These are phyloP conservation scores for Pythium folliculosum DNA, from an alignment of 352 stramenopile species.

Conservation along the genomic window DNA sequence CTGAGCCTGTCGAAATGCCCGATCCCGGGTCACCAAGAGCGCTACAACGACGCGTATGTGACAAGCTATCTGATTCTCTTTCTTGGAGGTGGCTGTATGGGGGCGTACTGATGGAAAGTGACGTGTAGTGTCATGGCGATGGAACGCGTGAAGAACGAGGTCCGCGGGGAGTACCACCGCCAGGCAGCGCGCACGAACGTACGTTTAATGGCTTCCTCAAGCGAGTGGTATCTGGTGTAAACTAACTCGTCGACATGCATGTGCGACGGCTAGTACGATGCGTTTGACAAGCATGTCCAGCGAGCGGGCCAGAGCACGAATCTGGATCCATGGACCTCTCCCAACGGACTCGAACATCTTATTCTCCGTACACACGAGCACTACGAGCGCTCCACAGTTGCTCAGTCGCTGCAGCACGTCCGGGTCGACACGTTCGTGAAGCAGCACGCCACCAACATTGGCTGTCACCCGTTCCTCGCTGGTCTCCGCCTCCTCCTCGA, in stretches of 20 bases:
- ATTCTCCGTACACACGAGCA: constrained; percentile 41
- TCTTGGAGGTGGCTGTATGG: not conserved
- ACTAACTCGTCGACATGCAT: not conserved
- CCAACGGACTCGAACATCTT: constrained; percentile 33
- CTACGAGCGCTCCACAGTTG: constrained; percentile 43
- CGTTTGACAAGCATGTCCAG: constrained; percentile 42
- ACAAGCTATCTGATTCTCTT: not conserved
- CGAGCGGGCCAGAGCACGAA: constrained; percentile 51
- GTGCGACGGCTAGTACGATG: constrained; percentile 40
- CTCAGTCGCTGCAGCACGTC: constrained; percentile 40
- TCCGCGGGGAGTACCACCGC: constrained; percentile 57
- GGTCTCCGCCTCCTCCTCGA: constrained; percentile 54
- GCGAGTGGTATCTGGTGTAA: not conserved
- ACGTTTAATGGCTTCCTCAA: not conserved
- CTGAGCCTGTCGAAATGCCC: constrained; percentile 17
- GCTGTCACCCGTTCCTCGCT: constrained; percentile 68
- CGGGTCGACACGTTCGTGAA: constrained; percentile 51
- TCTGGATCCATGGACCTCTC: constrained; percentile 43
- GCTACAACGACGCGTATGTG: constrained; percentile 23
- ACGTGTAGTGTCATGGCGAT: constrained; percentile 49
- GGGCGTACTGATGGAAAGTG: too few relatives aligned
- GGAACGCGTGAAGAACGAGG: constrained; percentile 67
- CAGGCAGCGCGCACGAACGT: constrained; percentile 50
- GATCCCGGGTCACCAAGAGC: constrained; percentile 15
- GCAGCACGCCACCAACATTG: constrained; percentile 48